These are phyloP conservation scores for Mycena rosella DNA, from an alignment of 768 basidiomycete genomes.

Conservation along the genomic window DNA sequence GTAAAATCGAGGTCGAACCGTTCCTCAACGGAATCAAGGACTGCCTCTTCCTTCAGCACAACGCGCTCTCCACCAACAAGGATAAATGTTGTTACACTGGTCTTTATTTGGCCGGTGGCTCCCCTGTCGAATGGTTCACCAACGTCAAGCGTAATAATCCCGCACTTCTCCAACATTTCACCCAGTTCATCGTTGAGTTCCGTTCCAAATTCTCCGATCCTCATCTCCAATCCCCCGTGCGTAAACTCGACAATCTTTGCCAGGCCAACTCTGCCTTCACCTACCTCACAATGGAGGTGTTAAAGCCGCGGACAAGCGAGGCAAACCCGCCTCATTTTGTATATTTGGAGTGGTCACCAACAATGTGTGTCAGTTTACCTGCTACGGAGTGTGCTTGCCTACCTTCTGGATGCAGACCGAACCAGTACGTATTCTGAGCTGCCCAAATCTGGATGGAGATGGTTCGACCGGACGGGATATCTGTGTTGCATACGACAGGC, in stretches of 20 bases:
- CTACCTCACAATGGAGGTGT: constrained; percentile 45
- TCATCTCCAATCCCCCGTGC: constrained; percentile 42
- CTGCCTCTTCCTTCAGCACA: constrained; percentile 41
- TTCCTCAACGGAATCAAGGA: constrained; percentile 43
- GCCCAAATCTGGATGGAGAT: no score
- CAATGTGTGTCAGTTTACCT: no score
- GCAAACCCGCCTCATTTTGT: no score
- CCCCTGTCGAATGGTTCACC: constrained; percentile 48
- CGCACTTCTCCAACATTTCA: constrained; percentile 44
- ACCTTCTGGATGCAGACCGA: no score
- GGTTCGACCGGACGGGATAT: no score
- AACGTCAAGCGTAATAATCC: constrained; percentile 36
- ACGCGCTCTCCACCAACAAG: constrained; percentile 40
- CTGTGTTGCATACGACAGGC: no score
- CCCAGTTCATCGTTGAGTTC: constrained; percentile 42
- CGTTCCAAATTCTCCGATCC: constrained; percentile 45
- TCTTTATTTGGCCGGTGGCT: constrained; percentile 46
- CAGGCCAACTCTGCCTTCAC: constrained; percentile 47
- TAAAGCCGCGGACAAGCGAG: no score
- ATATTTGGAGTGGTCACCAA: no score
- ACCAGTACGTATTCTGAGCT: no score
- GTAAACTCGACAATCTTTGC: constrained; percentile 44
- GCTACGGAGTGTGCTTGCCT: no score
- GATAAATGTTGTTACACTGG: constrained; percentile 45
- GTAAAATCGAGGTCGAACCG: constrained; percentile 28